Evolutionary conservation across 2,329 filamentous ascomycete genomes (phyloP), one percentile per base, ranked within the genome.

Genomic region (Ophiostoma ulmi): DNA sequence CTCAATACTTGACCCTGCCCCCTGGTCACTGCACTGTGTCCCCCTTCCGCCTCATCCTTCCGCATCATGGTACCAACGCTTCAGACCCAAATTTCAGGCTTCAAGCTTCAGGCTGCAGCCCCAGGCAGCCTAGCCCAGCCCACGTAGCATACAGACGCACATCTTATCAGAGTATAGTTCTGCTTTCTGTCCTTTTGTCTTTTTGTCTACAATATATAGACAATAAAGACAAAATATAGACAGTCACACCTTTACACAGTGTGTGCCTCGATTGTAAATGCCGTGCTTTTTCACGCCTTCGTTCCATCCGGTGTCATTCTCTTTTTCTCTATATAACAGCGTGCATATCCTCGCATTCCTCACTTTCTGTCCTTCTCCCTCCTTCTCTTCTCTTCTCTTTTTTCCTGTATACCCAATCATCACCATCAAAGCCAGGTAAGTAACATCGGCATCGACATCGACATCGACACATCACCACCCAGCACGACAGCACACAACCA

Each of bases 231-330:
- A 31, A 3, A 4, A 31, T 31, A 31, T 31, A 31, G 31, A 31
- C 61, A 64, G 35, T n/a, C 35, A 38, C 61, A 64, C 61, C 17
- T 26, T 14, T 65, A 7, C 5, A 64, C 63, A 65, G 63, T 65
- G 63, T 22, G 63, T n/a, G 63, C 36, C 35, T 39, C 36, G 20
- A 22, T 65, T 65, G 20, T 38, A 20, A n/a, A 64, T 65, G 63
- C 63, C 36, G 63, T 65, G 36, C 36, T n/a, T 65, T 61, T 65
- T 65, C 63, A 65, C 63, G 63, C 36, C 38, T 36, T 20, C 20
- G 38, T 39, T 61, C 22, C 22, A 26, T 63, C 13, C 36, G 10
- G 58, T 63, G 17, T 61, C 22, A 61, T 22, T 22, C 52, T 26
- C 26, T 20, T 17, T 5, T 64, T 2, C 35, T 38, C 61, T 64